A percentile compares a stretch with the other conserved stretches of the same genome.
Evolutionary conservation across 805 yeast species (phyloP).

Genomic region (Candida wancherniae): DNA sequence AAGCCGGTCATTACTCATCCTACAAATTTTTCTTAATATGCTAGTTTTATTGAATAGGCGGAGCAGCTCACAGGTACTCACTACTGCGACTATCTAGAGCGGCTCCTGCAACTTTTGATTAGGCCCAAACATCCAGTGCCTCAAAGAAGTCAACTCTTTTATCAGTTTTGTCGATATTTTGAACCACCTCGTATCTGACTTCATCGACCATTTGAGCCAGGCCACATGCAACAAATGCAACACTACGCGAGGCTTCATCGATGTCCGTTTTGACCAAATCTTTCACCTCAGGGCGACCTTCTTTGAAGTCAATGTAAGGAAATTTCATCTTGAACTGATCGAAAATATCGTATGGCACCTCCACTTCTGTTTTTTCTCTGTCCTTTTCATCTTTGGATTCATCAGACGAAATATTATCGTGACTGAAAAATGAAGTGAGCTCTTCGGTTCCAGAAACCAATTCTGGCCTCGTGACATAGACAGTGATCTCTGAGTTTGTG

Average conservation of each 20-base stretch:
- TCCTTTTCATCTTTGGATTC: slow-evolving; percentile 3
- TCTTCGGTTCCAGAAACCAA: slow-evolving; percentile 12
- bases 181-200: slow-evolving; percentile 44
- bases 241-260: slow-evolving; percentile 30
- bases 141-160: slow-evolving; percentile 66
- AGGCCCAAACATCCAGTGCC: slow-evolving; percentile 65
- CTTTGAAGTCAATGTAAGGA: slow-evolving; percentile 37
- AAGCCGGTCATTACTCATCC: too few relatives aligned
- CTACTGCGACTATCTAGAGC: too few relatives aligned
- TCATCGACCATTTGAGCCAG: slow-evolving; percentile 56
- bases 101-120: too few relatives aligned
- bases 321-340: slow-evolving; percentile 21
- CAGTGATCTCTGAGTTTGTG: slow-evolving; percentile 31
- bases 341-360: slow-evolving; percentile 6
- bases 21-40: too few relatives aligned
- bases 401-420: slow-evolving; percentile 1
- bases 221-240: slow-evolving; percentile 59
- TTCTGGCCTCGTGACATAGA: slow-evolving; percentile 25
- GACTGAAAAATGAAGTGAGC: slow-evolving; percentile 1
- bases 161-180: slow-evolving; percentile 31
- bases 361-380: neutral
- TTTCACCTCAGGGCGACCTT: slow-evolving; percentile 40
- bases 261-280: slow-evolving; percentile 35
- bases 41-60: too few relatives aligned
- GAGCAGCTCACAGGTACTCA: too few relatives aligned